Percentiles rank a stretch among this genome's conserved stretches.
These are phyloP conservation scores for Coniella vitis DNA, from an alignment of 2,329 filamentous ascomycete species.

Conservation along the genomic window DNA sequence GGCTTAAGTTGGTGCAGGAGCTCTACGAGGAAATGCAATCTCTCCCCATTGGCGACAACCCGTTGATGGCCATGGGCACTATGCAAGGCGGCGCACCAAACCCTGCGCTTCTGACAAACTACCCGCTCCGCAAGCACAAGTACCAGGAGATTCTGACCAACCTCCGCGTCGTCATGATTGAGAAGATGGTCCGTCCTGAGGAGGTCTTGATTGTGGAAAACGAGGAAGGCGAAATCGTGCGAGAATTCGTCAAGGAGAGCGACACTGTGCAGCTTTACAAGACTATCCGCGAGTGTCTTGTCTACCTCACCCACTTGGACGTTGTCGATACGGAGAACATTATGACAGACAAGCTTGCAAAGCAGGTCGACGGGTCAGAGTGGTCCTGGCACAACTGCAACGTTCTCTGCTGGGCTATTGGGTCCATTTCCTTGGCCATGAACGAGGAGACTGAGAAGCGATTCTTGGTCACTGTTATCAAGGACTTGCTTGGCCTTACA, in stretches of 20 bases:
- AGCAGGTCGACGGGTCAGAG: slow-evolving; percentile 89
- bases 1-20: slow-evolving; percentile 96
- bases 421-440: slow-evolving; percentile 97
- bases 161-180: slow-evolving; percentile 95
- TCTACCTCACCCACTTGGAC: slow-evolving; percentile 95
- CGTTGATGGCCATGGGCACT: slow-evolving; percentile 71
- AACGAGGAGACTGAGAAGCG: slow-evolving; percentile 99
- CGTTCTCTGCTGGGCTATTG: slow-evolving; percentile 98
- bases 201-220: slow-evolving; percentile 99
- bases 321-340: slow-evolving; percentile 97
- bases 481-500: slow-evolving; percentile 90
- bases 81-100: slow-evolving; percentile 78
- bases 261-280: slow-evolving; percentile 99
- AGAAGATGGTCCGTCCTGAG: slow-evolving; percentile 98
- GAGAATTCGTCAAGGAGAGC: slow-evolving; percentile 98
- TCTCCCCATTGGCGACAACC: slow-evolving; percentile 89
- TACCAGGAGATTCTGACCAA: slow-evolving; percentile 93
- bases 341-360: slow-evolving; percentile 96
- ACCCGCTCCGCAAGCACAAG: slow-evolving; percentile 94
- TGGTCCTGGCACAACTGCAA: slow-evolving; percentile 99
- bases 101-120: slow-evolving; percentile 76
- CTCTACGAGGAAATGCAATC: slow-evolving; percentile 99
- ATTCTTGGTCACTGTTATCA: slow-evolving; percentile 97
- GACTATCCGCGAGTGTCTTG: slow-evolving; percentile 92
- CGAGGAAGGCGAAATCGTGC: slow-evolving; percentile 96